phyloP scores from a whole-genome alignment of 2,329 filamentous ascomycete species.

The Microsporum canis region DNA sequence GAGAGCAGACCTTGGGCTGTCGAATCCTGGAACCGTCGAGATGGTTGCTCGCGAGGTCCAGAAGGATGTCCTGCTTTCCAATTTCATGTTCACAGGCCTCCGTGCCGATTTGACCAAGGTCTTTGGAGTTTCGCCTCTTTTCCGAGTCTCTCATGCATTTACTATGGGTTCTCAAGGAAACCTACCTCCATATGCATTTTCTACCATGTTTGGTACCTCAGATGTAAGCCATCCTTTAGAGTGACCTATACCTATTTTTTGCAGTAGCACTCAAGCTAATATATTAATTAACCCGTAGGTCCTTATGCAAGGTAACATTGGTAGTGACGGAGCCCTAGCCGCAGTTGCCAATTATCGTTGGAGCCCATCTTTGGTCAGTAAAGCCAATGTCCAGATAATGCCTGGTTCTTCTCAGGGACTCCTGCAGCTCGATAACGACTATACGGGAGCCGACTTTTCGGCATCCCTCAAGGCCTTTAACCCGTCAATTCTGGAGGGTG shows the following conservation, averaged over 20 bases:
- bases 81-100: conserved; percentile 92
- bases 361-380: conserved; percentile 67
- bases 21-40: conserved; percentile 88
- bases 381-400: conserved; percentile 76
- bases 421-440: conserved; percentile 90
- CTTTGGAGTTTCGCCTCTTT: conserved; percentile 84
- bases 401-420: conserved; percentile 69
- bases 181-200: conserved; percentile 88
- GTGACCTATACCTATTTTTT: background rate
- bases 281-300: conserved; percentile 46
- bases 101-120: conserved; percentile 94
- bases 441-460: conserved; percentile 84
- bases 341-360: conserved; percentile 91
- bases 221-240: conserved; percentile 51
- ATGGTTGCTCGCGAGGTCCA: conserved; percentile 82
- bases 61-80: conserved; percentile 90
- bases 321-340: conserved; percentile 79
- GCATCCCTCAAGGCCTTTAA: conserved; percentile 89
- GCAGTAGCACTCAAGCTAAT: background rate
- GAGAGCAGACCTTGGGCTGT: conserved; percentile 75
- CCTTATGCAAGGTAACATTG: conserved; percentile 89
- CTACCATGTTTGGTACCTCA: conserved; percentile 82
- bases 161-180: conserved; percentile 74
- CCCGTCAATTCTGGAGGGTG: conserved; percentile 85
- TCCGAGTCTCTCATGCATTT: conserved; percentile 96